These are phyloP conservation scores for Cymbopogon citratus DNA, from an alignment of 176 grass and related monocot species.

Conservation along the genomic window DNA sequence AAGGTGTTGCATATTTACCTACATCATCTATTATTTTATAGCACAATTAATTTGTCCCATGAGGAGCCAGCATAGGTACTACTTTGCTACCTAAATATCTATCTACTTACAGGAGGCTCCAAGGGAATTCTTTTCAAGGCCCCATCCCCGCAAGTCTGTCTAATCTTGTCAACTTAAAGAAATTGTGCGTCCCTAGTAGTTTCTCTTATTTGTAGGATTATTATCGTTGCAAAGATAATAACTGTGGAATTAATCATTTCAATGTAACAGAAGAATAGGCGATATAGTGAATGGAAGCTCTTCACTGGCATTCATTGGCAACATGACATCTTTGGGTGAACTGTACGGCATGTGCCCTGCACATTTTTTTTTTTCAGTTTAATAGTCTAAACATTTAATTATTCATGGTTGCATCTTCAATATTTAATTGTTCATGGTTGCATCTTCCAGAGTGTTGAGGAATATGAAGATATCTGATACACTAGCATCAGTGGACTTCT, in stretches of 20 bases:
- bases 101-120: conserved; percentile 58
- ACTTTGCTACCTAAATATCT: conserved; percentile 1
- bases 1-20: background rate
- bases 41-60: background rate
- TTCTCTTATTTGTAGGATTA: background rate
- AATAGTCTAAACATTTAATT: background rate
- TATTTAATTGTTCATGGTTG: conserved; percentile 24
- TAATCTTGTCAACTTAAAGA: conserved; percentile 58
- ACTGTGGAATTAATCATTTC: background rate
- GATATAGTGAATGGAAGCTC: conserved; percentile 73
- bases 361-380: background rate
- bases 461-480: conserved; percentile 69
- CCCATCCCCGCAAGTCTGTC: conserved; percentile 69
- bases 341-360: conserved; percentile 35
- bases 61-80: background rate
- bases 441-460: conserved; percentile 63
- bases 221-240: background rate
- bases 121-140: conserved; percentile 89
- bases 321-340: conserved; percentile 57
- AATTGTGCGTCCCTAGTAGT: conserved; percentile 44
- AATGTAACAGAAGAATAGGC: conserved; percentile 55
- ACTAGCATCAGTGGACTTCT: conserved; percentile 53
- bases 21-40: background rate
- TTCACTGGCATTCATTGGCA: conserved; percentile 56
- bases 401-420: conserved; percentile 22